phyloP scores from a whole-genome alignment of 169 alveolate genomes.

The Perkinsus marinus region DNA sequence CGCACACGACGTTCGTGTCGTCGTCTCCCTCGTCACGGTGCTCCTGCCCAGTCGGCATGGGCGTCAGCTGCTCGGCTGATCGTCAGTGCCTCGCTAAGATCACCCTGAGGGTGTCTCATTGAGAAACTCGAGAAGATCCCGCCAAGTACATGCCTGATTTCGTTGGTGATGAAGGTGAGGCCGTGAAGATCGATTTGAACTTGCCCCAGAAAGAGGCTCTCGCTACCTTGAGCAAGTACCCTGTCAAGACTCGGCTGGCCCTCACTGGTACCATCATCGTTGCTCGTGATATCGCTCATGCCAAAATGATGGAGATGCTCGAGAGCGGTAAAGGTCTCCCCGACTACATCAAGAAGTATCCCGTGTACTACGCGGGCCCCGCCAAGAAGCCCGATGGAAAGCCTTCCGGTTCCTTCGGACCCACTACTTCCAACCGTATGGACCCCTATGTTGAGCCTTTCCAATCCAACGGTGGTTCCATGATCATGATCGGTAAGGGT shows the following conservation, averaged over 20 bases:
- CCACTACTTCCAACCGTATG: too few relatives aligned
- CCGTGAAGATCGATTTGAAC: constrained; percentile 45
- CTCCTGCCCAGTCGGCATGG: constrained; percentile 70
- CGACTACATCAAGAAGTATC: too few relatives aligned
- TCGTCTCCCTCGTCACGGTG: constrained; percentile 75
- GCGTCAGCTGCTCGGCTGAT: constrained; percentile 77
- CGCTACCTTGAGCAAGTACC: constrained; percentile 5
- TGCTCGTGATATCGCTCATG: too few relatives aligned
- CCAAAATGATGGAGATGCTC: too few relatives aligned
- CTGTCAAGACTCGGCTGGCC: too few relatives aligned
- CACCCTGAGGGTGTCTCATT: constrained; percentile 37
- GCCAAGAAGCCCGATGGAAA: too few relatives aligned
- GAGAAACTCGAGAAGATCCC: constrained; percentile 68
- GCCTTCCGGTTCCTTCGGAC: too few relatives aligned
- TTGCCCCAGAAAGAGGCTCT: constrained; percentile 50
- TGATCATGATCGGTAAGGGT: constrained; percentile 64
- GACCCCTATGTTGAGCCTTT: constrained; percentile 48
- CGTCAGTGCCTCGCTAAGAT: constrained; percentile 57
- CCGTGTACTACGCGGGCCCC: too few relatives aligned
- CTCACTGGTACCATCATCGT: too few relatives aligned
- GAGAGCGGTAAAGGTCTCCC: too few relatives aligned
- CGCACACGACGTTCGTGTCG: constrained; percentile 70
- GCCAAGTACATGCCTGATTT: too few relatives aligned
- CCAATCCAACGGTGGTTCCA: constrained; percentile 54
- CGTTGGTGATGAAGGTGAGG: constrained; percentile 7